Base-by-base conservation (phyloP, 2,329 filamentous ascomycete genomes). In the Nemania diffusa region DNA sequence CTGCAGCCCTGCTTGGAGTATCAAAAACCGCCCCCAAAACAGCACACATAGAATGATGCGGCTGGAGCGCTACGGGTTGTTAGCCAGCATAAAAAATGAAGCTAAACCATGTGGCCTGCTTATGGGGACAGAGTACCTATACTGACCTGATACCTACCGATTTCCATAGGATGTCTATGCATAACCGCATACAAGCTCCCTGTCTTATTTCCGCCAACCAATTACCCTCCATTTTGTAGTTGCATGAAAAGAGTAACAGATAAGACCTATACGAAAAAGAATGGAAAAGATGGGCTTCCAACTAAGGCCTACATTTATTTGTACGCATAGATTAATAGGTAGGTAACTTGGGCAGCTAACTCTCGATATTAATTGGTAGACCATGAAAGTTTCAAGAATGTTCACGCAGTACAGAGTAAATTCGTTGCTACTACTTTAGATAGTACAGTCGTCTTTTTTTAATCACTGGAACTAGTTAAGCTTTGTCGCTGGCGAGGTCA, bases 41-140 rank as follows among this genome's bases (percentile, higher is more conserved):
- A 61, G 13, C 17, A 46, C 55, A 44, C 29, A 24, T 55, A 32
- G 26, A 24, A 44, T 62, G 24, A 42, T 62, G 59, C 48, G 64
- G 64, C 64, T 63, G 55, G 53, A 42, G 44, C 44, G 52, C 46
- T 37, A 57, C n/a, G 34, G 34, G 2, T 37, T 34, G 40, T 26
- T 24, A 37, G 44, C 13, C n/a, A 22, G n/a, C 24, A 24, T 29
- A 20, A 22, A 27, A 50, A 32, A 53, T 13, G 9, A 57, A n/a
- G 48, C 34, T 37, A 29, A 57, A 24, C 4, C 17, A 11, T 53
- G 22, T 51, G n/a, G 26, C 24, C 51, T 6, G 15, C 6, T 29
- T n/a, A 26, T n/a, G n/a, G n/a, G n/a, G n/a, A n/a, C n/a, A n/a
- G n/a, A n/a, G n/a, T n/a, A n/a, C n/a, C n/a, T n/a, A n/a, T n/a